phyloP scores from a whole-genome alignment of 2,329 filamentous ascomycete genomes.

The Diplocarpon rosae region DNA sequence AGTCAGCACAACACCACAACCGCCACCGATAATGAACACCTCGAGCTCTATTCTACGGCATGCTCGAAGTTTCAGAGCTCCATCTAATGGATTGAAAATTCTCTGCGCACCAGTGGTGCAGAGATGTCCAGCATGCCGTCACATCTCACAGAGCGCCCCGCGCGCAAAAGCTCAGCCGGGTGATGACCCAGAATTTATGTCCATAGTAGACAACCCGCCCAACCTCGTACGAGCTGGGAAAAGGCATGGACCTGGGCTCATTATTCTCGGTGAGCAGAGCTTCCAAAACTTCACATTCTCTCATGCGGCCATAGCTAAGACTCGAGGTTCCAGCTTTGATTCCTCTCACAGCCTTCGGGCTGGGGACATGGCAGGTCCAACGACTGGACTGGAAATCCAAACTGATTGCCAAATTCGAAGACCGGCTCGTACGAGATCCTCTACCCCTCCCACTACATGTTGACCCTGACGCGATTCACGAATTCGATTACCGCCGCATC shows the following conservation, averaged over 20 bases:
- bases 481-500: constrained; percentile 88
- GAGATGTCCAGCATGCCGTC: constrained; percentile 20
- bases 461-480: constrained; percentile 68
- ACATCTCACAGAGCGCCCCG: constrained; percentile 19
- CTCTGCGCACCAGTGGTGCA: constrained; percentile 4
- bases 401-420: constrained; percentile 81
- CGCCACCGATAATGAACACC: constrained; percentile 14
- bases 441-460: constrained; percentile 75
- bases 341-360: constrained; percentile 76
- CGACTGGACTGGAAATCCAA: constrained; percentile 90
- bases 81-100: background rate
- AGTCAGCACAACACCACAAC: background rate
- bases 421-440: constrained; percentile 76
- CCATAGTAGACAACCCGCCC: constrained; percentile 77
- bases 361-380: constrained; percentile 93
- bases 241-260: constrained; percentile 68
- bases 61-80: constrained; percentile 3
- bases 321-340: constrained; percentile 43
- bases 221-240: constrained; percentile 63
- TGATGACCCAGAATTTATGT: constrained; percentile 71
- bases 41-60: constrained; percentile 11
- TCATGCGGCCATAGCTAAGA: no score
- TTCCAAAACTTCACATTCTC: background rate
- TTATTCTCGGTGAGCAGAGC: constrained; percentile 52
- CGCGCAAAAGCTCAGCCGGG: constrained; percentile 29